A percentile compares a stretch with the other conserved stretches of the same genome.
phyloP scores from a whole-genome alignment of 345 rosid species.

The Hibiscus tridactylites region DNA sequence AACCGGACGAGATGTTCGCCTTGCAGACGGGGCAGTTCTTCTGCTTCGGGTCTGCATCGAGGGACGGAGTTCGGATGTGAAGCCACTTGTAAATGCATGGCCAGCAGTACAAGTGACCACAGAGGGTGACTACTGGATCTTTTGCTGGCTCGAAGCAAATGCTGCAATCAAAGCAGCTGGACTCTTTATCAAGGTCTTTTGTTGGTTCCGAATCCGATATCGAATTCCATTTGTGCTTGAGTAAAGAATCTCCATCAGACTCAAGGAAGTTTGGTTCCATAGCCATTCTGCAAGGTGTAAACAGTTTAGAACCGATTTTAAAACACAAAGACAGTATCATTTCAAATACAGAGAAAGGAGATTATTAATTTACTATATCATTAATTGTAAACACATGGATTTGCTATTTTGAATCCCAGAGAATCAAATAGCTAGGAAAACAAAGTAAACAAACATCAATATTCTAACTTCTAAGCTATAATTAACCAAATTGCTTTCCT shows the following conservation, averaged over 20 bases:
- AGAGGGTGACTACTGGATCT: constrained; percentile 73
- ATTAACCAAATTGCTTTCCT: neutral
- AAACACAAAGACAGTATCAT: neutral
- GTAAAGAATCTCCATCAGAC: constrained; percentile 20
- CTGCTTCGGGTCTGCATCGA: constrained; percentile 23
- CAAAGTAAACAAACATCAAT: neutral
- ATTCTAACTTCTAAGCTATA: neutral
- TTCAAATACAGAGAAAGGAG: too few relatives aligned
- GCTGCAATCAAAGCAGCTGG: constrained; percentile 61
- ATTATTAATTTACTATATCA: too few relatives aligned
- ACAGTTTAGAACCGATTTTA: neutral
- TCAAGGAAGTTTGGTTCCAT: constrained; percentile 34
- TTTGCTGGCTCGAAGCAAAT: constrained; percentile 61
- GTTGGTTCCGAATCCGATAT: constrained; percentile 1
- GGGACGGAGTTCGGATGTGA: constrained; percentile 33
- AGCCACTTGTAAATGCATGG: constrained; percentile 71
- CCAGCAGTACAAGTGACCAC: constrained; percentile 90
- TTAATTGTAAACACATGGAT: too few relatives aligned
- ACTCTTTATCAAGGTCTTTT: constrained; percentile 22
- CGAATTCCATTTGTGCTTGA: constrained; percentile 32
- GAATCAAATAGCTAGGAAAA: neutral
- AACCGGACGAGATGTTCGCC: constrained; percentile 42
- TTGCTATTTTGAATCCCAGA: too few relatives aligned
- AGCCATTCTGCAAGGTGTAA: constrained; percentile 21
- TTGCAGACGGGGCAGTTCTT: constrained; percentile 88